A percentile compares a stretch with the other conserved stretches of the same genome.
These are phyloP conservation scores for Lagenidium giganteum DNA, from an alignment of 352 stramenopile species.

Conservation along the genomic window DNA sequence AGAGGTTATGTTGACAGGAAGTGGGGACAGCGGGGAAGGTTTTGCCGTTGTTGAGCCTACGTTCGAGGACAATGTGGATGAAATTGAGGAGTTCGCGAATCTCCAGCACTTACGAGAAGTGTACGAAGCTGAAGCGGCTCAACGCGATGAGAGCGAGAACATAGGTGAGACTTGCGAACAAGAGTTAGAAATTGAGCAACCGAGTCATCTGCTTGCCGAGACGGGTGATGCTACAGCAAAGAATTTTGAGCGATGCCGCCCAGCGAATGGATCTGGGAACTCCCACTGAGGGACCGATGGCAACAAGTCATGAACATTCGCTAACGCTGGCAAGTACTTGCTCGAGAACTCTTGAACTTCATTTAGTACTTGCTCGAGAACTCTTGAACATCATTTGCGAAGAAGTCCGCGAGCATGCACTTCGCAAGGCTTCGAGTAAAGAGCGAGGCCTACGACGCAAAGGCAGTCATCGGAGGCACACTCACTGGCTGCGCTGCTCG, in stretches of 20 bases:
- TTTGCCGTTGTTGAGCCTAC: slow-evolving; percentile 30
- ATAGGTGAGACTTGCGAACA: slow-evolving; percentile 1
- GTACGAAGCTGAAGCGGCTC: slow-evolving; percentile 36
- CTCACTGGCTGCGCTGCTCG: slow-evolving; percentile 84
- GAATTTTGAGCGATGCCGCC: no score
- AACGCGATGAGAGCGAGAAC: slow-evolving; percentile 21
- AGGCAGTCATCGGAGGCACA: slow-evolving; percentile 80
- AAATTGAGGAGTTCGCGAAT: slow-evolving; percentile 76
- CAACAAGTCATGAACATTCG: slow-evolving; percentile 24
- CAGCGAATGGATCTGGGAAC: slow-evolving; percentile 66
- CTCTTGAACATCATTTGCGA: no score
- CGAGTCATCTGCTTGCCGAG: slow-evolving; percentile 1
- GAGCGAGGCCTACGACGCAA: slow-evolving; percentile 88
- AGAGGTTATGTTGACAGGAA: no score
- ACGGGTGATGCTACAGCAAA: no score
- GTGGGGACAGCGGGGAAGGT: slow-evolving; percentile 7
- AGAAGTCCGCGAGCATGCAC: no score
- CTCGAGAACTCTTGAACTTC: slow-evolving; percentile 14
- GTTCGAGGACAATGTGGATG: slow-evolving; percentile 34
- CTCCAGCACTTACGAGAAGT: slow-evolving; percentile 82
- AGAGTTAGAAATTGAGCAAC: neutral
- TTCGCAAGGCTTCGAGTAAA: no score
- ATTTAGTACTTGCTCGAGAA: slow-evolving; percentile 47
- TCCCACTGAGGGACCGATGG: slow-evolving; percentile 64
- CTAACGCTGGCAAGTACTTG: slow-evolving; percentile 17